These are phyloP conservation scores for Escovopsis weberi DNA, from an alignment of 2,329 filamentous ascomycete species.

Conservation along the genomic window DNA sequence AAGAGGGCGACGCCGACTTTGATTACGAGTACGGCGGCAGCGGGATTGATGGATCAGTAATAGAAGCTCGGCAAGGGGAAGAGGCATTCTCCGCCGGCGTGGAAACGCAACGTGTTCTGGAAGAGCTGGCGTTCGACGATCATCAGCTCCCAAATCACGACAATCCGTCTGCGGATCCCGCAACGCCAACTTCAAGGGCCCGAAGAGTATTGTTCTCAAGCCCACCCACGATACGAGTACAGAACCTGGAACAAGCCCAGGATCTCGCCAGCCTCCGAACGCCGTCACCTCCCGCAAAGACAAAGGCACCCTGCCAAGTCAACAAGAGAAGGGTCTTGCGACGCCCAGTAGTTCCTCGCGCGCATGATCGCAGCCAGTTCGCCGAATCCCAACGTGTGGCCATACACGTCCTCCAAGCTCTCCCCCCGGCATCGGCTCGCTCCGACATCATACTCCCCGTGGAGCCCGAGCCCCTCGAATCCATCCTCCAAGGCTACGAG, in stretches of 20 bases:
- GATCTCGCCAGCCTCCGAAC: not conserved
- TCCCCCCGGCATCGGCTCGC: slow-evolving; percentile 32
- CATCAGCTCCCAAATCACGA: slow-evolving; percentile 3
- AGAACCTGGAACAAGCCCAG: not conserved
- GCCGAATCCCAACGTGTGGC: slow-evolving; percentile 35
- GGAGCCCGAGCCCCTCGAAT: slow-evolving; percentile 28
- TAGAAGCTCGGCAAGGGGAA: slow-evolving; percentile 6
- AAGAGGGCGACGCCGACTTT: slow-evolving; percentile 17
- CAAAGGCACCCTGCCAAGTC: not conserved
- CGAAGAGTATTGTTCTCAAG: too few relatives aligned
- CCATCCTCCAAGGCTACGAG: slow-evolving; percentile 34
- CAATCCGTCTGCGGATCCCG: not conserved
- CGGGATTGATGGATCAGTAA: too few relatives aligned
- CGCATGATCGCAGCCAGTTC: slow-evolving; percentile 16
- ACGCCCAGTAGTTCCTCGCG: slow-evolving; percentile 10
- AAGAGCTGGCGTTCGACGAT: slow-evolving; percentile 17
- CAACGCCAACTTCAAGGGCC: not conserved
- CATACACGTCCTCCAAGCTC: slow-evolving; percentile 29
- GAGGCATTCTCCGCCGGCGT: slow-evolving; percentile 14
- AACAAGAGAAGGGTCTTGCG: slow-evolving; percentile 10
- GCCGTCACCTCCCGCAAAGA: not conserved
- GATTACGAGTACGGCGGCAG: too few relatives aligned
- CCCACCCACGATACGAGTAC: too few relatives aligned
- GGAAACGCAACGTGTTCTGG: slow-evolving; percentile 21
- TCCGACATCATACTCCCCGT: slow-evolving; percentile 42